Evolutionary conservation across 768 basidiomycete species (phyloP), one percentile per base, ranked within the genome.

Genomic region (Basidioascus undulatus): DNA sequence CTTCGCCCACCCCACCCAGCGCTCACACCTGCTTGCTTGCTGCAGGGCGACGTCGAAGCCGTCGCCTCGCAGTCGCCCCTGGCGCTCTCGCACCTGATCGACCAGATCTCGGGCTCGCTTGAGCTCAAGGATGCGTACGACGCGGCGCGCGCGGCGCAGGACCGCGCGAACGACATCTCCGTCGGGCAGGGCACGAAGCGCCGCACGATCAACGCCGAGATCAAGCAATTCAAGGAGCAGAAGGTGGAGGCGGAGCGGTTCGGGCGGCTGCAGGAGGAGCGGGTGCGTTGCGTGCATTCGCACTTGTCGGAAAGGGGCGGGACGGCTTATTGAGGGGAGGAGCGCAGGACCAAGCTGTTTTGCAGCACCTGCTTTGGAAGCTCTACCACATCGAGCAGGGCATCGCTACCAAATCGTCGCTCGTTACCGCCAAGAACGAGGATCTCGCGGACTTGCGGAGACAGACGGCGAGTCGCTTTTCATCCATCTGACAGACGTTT

Each of bases 161-260:
- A 87, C 8, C 70, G 76, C 37, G 86, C 87, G 5, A 87, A 84
- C 0, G 92, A 94, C 51, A 79, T 80, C 42, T 83, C 86, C 3
- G 89, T 84, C 0, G 75, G 78, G 61, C 92, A 89, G 56, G 94
- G 87, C 55, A 79, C 76, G 5, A 94, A 89, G 56, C 71, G 89
- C 35, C 68, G 87, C 40, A 83, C 84, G 9, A 86, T 96, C 46
- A 69, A 83, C 1, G 80, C 80, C 7, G 92, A 98, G 57, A 86
- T 92, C 49, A 86, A 81, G 57, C 84, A 89, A 53, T 96, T 87
- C 61, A 84, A 83, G 61, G 86, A 94, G 55, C 92, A 96, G 61
- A 84, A 87, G 58, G 71, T 69, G 5, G 89, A 96, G 55, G 83
- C 86, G 4, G 79, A 82, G 48, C 65, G 76, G 32, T 94, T 87